These are phyloP conservation scores for Debaryomyces fabryi DNA, from an alignment of 1,139 yeast species.

Conservation along the genomic window DNA sequence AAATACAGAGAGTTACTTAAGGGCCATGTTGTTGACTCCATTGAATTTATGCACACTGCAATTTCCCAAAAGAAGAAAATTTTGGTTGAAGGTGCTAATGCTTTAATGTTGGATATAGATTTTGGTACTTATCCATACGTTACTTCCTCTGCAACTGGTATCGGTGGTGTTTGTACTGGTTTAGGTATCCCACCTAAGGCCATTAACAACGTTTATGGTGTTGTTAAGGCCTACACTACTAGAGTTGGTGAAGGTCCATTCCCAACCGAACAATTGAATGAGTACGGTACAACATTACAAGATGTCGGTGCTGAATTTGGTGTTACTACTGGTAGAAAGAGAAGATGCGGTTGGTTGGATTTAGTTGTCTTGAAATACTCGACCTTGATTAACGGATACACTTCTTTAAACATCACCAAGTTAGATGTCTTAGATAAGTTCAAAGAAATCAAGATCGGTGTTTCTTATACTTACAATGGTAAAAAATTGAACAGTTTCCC, in stretches of 20 bases:
- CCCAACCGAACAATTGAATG: slow-evolving; percentile 96
- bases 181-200: slow-evolving; percentile 89
- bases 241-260: slow-evolving; percentile 99
- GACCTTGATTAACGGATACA: slow-evolving; percentile 89
- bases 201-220: slow-evolving; percentile 85
- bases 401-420: slow-evolving; percentile 90
- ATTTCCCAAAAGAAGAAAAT: slow-evolving; percentile 78
- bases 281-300: slow-evolving; percentile 84
- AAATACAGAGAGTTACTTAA: slow-evolving; percentile 70
- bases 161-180: slow-evolving; percentile 98
- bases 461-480: slow-evolving; percentile 79
- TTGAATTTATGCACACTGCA: slow-evolving; percentile 87
- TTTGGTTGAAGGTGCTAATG: slow-evolving; percentile 97
- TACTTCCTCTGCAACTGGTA: slow-evolving; percentile 92
- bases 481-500: slow-evolving; percentile 80
- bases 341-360: slow-evolving; percentile 99
- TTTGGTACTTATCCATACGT: slow-evolving; percentile 98
- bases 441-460: slow-evolving; percentile 84
- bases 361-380: slow-evolving; percentile 93
- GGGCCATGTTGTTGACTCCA: slow-evolving; percentile 94
- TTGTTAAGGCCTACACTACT: slow-evolving; percentile 97
- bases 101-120: slow-evolving; percentile 95
- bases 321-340: slow-evolving; percentile 98
- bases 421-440: slow-evolving; percentile 91
- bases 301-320: slow-evolving; percentile 94